A percentile compares a stretch with the other conserved stretches of the same genome.
These are phyloP conservation scores for Saccharomyces hybrid DNA, from an alignment of 1,139 yeast species.

Conservation along the genomic window DNA sequence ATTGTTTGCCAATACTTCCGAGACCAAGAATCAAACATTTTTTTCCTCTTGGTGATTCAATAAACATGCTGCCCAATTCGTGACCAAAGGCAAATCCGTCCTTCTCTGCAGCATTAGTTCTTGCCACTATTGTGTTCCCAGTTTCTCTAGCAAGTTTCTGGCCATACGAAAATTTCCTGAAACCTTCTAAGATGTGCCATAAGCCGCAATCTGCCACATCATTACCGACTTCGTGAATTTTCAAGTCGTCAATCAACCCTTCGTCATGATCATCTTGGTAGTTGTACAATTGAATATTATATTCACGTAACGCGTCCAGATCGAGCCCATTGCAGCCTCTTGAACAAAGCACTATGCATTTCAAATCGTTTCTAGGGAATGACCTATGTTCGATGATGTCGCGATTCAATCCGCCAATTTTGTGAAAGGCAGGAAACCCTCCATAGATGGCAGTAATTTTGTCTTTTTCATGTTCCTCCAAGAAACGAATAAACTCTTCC, in stretches of 20 bases:
- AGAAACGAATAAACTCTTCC: conserved; percentile 15
- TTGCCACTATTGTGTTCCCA: conserved; percentile 37
- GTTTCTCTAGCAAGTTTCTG: conserved; percentile 35
- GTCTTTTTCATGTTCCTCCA: conserved; percentile 12
- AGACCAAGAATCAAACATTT: conserved; percentile 65
- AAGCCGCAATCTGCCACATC: conserved; percentile 81
- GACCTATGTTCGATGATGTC: conserved; percentile 19
- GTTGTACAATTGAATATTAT: conserved; percentile 20
- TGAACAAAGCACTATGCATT: conserved; percentile 26
- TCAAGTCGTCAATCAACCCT: conserved; percentile 6
- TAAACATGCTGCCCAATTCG: conserved; percentile 32
- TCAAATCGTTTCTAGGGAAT: conserved; percentile 18
- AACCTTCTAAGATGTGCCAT: conserved; percentile 57
- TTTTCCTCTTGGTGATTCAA: conserved; percentile 49
- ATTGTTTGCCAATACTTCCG: conserved; percentile 65
- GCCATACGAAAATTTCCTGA: conserved; percentile 42
- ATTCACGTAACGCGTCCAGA: conserved; percentile 16
- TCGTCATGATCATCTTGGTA: conserved; percentile 20
- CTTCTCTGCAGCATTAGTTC: conserved; percentile 27
- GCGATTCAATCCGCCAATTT: conserved; percentile 26
- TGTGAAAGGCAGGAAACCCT: conserved; percentile 27
- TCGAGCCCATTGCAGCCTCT: conserved; percentile 28
- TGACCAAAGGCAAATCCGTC: conserved; percentile 40
- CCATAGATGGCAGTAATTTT: conserved; percentile 26
- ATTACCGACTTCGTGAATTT: conserved; percentile 24